Evolutionary conservation across 1,139 yeast genomes (phyloP).

Genomic region (Blastobotrys raffinosifermentans): DNA sequence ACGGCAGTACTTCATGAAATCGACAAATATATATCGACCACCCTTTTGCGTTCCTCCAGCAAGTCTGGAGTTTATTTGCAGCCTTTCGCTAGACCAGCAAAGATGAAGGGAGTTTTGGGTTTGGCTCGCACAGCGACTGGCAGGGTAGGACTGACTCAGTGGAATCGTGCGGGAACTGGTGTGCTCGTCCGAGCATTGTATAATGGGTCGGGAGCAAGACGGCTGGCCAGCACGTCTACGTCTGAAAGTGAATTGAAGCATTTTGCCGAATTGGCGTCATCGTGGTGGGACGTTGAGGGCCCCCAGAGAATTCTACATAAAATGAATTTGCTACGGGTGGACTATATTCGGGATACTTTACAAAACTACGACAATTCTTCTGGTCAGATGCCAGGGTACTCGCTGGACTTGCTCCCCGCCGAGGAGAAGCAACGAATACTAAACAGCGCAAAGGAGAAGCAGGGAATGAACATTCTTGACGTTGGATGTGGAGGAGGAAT

Average conservation of each 20-base stretch:
- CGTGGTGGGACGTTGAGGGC: conserved; percentile 97
- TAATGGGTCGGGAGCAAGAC: too few relatives aligned
- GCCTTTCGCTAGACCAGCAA: too few relatives aligned
- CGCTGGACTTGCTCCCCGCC: conserved; percentile 56
- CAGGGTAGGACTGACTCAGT: not conserved
- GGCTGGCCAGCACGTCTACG: too few relatives aligned
- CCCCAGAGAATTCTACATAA: conserved; percentile 90
- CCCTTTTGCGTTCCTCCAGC: too few relatives aligned
- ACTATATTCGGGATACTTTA: conserved; percentile 65
- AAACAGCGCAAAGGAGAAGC: conserved; percentile 43
- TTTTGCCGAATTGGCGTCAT: conserved; percentile 74
- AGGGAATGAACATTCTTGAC: conserved; percentile 57
- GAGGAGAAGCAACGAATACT: conserved; percentile 42
- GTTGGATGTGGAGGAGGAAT: conserved; percentile 99
- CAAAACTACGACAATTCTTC: conserved; percentile 32
- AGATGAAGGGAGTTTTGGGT: not conserved
- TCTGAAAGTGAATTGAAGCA: conserved; percentile 56
- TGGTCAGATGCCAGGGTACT: conserved; percentile 63
- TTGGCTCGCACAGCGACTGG: conserved; percentile 1
- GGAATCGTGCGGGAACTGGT: too few relatives aligned
- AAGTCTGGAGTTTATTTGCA: too few relatives aligned
- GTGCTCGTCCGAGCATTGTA: too few relatives aligned
- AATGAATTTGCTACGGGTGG: conserved; percentile 88
- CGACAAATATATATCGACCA: too few relatives aligned
- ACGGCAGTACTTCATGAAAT: not conserved